Evolutionary conservation across 2,329 filamentous ascomycete genomes (phyloP).

Genomic region (Aspergillus bombycis): DNA sequence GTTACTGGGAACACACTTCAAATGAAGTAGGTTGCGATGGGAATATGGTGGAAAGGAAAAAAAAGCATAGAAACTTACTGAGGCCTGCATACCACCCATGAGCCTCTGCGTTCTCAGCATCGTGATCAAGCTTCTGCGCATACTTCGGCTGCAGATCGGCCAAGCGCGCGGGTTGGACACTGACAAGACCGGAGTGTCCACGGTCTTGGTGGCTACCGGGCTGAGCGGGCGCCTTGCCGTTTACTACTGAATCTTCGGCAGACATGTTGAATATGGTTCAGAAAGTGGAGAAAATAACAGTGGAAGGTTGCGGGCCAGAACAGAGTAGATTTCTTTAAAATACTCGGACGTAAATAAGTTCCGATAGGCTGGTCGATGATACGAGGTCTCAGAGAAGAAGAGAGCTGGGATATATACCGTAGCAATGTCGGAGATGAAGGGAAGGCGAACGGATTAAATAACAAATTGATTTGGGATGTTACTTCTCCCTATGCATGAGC

Average conservation of each 20-base stretch:
- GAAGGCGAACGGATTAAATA: neutral
- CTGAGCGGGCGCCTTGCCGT: conserved; percentile 39
- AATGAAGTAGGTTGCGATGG: neutral
- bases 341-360: too few relatives aligned
- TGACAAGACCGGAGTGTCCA: conserved; percentile 56
- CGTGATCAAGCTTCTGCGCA: conserved; percentile 64
- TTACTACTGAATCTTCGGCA: conserved; percentile 27
- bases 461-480: neutral
- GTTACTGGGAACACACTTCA: neutral
- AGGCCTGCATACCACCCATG: conserved; percentile 90
- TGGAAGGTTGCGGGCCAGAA: neutral
- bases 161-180: conserved; percentile 76
- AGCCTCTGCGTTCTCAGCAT: conserved; percentile 67
- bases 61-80: conserved; percentile 59
- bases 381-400: neutral
- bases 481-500: neutral
- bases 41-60: neutral
- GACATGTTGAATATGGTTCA: conserved; percentile 28
- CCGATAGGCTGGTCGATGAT: neutral
- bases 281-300: neutral
- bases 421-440: neutral
- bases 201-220: conserved; percentile 46
- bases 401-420: neutral
- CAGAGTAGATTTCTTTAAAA: neutral
- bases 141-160: conserved; percentile 86